These are phyloP conservation scores for Heterobasidion occidentale DNA, from an alignment of 1,284 basidiomycete genomes.

Conservation along the genomic window DNA sequence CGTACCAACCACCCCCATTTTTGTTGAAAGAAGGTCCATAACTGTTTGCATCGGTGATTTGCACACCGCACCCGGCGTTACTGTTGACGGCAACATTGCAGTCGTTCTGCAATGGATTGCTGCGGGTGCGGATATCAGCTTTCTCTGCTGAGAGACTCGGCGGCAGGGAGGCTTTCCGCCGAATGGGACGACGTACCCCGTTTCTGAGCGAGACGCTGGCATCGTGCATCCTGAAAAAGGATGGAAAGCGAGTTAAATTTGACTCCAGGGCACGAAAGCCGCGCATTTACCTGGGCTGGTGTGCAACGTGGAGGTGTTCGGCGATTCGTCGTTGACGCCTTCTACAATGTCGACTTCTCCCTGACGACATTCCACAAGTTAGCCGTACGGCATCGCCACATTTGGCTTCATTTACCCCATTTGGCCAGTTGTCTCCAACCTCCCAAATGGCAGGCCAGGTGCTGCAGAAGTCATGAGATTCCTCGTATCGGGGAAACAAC, in stretches of 20 bases:
- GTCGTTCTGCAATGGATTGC: conserved; percentile 10
- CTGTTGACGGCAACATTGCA: conserved; percentile 30
- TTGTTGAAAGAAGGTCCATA: conserved; percentile 57
- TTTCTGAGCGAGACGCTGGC: conserved; percentile 38
- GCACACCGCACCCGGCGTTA: conserved; percentile 65
- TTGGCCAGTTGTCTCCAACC: conserved; percentile 25
- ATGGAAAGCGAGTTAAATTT: neutral
- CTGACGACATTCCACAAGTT: conserved; percentile 21
- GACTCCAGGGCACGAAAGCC: neutral
- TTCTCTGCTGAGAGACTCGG: neutral
- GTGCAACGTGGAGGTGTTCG: conserved; percentile 59
- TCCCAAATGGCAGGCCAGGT: conserved; percentile 34
- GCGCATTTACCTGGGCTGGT: conserved; percentile 31
- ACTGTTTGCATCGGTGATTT: conserved; percentile 31
- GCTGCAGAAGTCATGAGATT: conserved; percentile 10
- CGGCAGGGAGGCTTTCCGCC: no score
- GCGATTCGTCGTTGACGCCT: conserved; percentile 49
- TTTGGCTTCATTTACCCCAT: conserved; percentile 16
- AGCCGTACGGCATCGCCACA: neutral
- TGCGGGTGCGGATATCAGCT: conserved; percentile 1
- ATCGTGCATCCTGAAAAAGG: conserved; percentile 37
- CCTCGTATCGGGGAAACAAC: neutral
- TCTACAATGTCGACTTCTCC: conserved; percentile 68
- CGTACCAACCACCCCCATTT: conserved; percentile 53
- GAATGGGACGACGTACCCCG: conserved; percentile 33